Percentiles rank a stretch among this genome's conserved stretches.
phyloP scores from a whole-genome alignment of 2,329 filamentous ascomycete species.

The Aspergillus brunneoviolaceus region DNA sequence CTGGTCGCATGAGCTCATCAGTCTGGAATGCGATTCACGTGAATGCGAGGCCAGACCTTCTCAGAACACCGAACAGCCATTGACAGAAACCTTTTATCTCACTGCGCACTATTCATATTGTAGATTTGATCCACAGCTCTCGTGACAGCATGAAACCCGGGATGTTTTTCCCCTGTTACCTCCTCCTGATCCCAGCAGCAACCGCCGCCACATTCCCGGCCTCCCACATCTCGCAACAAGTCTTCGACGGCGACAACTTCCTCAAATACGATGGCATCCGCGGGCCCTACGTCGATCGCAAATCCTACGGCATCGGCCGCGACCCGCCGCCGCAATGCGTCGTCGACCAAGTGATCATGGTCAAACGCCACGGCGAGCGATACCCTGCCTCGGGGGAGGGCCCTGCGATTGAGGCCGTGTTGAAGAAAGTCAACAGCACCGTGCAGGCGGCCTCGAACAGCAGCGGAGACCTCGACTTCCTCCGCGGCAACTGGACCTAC shows the following conservation, averaged over 20 bases:
- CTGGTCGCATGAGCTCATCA: background rate
- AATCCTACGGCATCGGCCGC: conserved; percentile 20
- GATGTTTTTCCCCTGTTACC: background rate
- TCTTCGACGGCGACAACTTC: conserved; percentile 19
- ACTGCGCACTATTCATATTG: background rate
- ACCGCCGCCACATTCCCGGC: background rate
- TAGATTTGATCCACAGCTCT: background rate
- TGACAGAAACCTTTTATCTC: background rate
- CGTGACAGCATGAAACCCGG: too few relatives aligned
- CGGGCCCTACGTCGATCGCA: conserved; percentile 20
- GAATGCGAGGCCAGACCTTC: background rate
- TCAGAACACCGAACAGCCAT: background rate
- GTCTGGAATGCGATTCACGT: background rate
- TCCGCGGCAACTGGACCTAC: conserved; percentile 24
- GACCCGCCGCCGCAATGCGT: conserved; percentile 21
- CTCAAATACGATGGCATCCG: conserved; percentile 22
- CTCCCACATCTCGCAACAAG: conserved; percentile 10
- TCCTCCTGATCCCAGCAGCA: background rate
- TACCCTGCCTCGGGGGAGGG: conserved; percentile 17
- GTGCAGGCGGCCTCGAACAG: background rate
- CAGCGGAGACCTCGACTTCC: conserved; percentile 13
- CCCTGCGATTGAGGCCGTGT: conserved; percentile 10
- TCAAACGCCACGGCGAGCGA: conserved; percentile 26
- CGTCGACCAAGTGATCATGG: conserved; percentile 26
- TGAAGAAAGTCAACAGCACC: conserved; percentile 19